Percentiles rank a stretch among this genome's conserved stretches.
phyloP scores from a whole-genome alignment of 495 filamentous ascomycete genomes.

The Penicillium manginii region DNA sequence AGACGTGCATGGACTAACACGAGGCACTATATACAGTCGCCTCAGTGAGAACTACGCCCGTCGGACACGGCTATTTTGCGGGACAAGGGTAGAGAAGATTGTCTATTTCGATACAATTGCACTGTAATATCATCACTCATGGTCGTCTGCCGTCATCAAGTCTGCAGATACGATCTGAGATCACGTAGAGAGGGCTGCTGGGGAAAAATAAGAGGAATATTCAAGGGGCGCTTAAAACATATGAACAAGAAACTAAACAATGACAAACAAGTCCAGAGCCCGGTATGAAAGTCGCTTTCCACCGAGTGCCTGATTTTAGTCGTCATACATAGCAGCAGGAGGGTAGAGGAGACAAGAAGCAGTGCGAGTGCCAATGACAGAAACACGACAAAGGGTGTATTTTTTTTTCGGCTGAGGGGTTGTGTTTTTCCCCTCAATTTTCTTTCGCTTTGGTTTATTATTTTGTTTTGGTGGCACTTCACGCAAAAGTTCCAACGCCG shows the following conservation, averaged over 20 bases:
- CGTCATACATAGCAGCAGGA: slow-evolving; percentile 10
- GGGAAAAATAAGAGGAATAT: not conserved
- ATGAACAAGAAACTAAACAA: slow-evolving; percentile 15
- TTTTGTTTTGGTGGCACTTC: slow-evolving; percentile 4
- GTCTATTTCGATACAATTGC: slow-evolving; percentile 17
- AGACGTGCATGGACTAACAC: too few species aligned
- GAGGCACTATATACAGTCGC: not conserved
- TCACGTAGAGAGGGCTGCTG: not conserved
- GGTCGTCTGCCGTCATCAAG: slow-evolving; percentile 12
- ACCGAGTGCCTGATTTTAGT: not conserved
- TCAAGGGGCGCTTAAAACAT: slow-evolving; percentile 14
- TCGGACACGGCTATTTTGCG: too few species aligned
- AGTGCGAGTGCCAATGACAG: not conserved
- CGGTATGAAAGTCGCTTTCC: not conserved
- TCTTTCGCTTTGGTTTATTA: slow-evolving; percentile 6
- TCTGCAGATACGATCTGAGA: slow-evolving; percentile 10
- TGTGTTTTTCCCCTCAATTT: slow-evolving; percentile 15
- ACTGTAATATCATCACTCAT: slow-evolving; percentile 19
- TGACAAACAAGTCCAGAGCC: slow-evolving; percentile 2
- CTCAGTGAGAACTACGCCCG: not conserved
- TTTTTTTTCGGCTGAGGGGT: slow-evolving; percentile 14
- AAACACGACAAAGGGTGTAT: slow-evolving; percentile 9
- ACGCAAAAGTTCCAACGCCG: slow-evolving; percentile 41
- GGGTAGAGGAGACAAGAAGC: slow-evolving; percentile 8
- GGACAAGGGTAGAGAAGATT: not conserved